These are phyloP conservation scores for Hyphodiscus sp. DNA, from an alignment of 2,329 filamentous ascomycete species.

Conservation along the genomic window DNA sequence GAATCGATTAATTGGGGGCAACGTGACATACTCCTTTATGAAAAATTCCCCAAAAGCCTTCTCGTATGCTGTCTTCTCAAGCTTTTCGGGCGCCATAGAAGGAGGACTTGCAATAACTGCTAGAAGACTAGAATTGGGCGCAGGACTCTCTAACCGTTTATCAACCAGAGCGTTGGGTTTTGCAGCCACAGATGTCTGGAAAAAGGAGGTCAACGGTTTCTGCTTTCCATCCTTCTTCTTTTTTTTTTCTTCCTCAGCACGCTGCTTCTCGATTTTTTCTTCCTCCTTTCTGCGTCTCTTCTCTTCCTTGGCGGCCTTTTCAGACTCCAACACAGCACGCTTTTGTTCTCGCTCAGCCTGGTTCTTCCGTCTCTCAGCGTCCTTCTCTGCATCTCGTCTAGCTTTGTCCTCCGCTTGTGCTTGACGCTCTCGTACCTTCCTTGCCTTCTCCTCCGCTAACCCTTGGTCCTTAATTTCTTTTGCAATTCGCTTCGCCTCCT, in stretches of 20 bases:
- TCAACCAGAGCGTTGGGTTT: constrained; percentile 13
- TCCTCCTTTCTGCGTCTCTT: constrained; percentile 32
- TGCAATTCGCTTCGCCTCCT: constrained; percentile 33
- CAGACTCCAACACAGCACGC: constrained; percentile 28
- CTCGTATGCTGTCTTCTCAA: constrained; percentile 46
- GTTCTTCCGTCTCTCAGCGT: constrained; percentile 30
- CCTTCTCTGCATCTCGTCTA: constrained; percentile 35
- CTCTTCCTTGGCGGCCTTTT: constrained; percentile 34
- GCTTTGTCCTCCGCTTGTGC: constrained; percentile 27
- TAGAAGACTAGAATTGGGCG: constrained; percentile 14
- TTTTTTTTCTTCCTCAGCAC: constrained; percentile 37
- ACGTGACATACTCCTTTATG: constrained; percentile 62
- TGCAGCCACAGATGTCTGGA: constrained; percentile 6
- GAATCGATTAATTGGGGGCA: constrained; percentile 54
- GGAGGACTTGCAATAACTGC: constrained; percentile 2
- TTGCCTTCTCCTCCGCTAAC: constrained; percentile 28
- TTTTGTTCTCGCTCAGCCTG: constrained; percentile 24
- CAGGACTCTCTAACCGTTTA: constrained; percentile 22
- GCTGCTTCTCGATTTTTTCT: constrained; percentile 30
- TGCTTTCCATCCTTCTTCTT: constrained; percentile 41
- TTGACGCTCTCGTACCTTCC: constrained; percentile 29
- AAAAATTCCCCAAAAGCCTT: constrained; percentile 77
- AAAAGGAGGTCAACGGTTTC: constrained; percentile 31
- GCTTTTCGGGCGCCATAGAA: constrained; percentile 27
- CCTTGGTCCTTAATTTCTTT: constrained; percentile 25